phyloP scores from a whole-genome alignment of 2,329 filamentous ascomycete species.

The Pseudogymnoascus sp. region DNA sequence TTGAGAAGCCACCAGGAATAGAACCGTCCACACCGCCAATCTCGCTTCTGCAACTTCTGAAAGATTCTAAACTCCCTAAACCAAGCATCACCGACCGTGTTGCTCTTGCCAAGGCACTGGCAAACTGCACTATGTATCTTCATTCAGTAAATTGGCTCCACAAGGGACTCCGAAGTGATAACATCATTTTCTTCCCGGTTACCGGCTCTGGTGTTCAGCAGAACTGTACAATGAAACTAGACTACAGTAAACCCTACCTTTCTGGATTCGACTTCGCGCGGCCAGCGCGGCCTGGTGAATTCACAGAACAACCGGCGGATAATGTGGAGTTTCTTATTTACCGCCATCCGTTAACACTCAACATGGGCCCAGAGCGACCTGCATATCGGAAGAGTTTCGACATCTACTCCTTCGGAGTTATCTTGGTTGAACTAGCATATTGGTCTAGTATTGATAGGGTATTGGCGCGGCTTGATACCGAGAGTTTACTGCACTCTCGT shows the following conservation, averaged over 20 bases:
- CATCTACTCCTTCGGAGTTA: conserved; percentile 43
- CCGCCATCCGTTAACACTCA: conserved; percentile 32
- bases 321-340: conserved; percentile 41
- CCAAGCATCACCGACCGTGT: conserved; percentile 45
- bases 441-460: conserved; percentile 40
- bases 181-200: conserved; percentile 42
- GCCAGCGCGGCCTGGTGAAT: conserved; percentile 40
- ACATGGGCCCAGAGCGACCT: conserved; percentile 16
- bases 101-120: conserved; percentile 40
- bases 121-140: conserved; percentile 45
- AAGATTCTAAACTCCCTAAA: conserved; percentile 26
- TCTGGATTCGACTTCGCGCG: conserved; percentile 48
- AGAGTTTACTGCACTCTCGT: background rate
- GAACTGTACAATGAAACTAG: conserved; percentile 19
- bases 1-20: conserved; percentile 37
- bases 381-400: conserved; percentile 42
- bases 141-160: conserved; percentile 50
- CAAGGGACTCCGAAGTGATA: conserved; percentile 47
- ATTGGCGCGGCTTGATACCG: conserved; percentile 18
- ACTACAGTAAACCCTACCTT: conserved; percentile 36
- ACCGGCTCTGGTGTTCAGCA: background rate
- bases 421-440: conserved; percentile 45
- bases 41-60: conserved; percentile 40
- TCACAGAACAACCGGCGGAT: conserved; percentile 40
- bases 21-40: conserved; percentile 33